Evolutionary conservation across 2,329 filamentous ascomycete species (phyloP), one percentile per base, ranked within the genome.

Genomic region (Metarhizium humberi): DNA sequence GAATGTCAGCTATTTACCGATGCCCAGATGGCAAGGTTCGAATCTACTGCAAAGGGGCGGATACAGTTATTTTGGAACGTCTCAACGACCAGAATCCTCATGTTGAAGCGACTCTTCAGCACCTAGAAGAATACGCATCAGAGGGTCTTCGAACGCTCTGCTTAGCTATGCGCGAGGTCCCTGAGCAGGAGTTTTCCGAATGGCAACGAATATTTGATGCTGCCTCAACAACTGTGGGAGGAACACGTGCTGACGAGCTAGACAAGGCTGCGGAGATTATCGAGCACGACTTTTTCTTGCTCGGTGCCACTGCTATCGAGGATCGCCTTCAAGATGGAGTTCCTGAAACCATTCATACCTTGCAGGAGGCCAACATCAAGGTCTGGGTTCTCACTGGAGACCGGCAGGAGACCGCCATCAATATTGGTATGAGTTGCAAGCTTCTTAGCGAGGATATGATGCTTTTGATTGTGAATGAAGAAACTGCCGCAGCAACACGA

Each of bases 351-450:
- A 99, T 99, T 56, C 91, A 96, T 69, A 99, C 94, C 0, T 78
- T 99, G 32, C 95, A 99, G 71, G 89, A 92, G 60, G 94, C 95
- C 29, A 92, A 92, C 53, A 97, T 99, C 78, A 99, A 99, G 73
- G 87, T 99, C 55, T 99, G 94, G 94, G 94, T 99, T 20, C 73
- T 99, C 70, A 99, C 94, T 43, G 94, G 94, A 64, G 94, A 99
- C 76, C 84, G 94, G 64, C 95, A 99, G 73, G 94, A 99, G 72
- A 99, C 94, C 32, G 94, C 94, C 55, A 99, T 99, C 80, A 99
- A 99, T 70, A 99, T 99, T 62, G 94, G 95, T 60, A 99, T 99
- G 94, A 96, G 91, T 69, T 99, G 94, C 75, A 97, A 97, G 74
- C 81, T 99, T 51, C 90, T 99, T 58, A 96, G 91, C 62, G 94